Conservation (phyloP, 2,329 filamentous ascomycete species). For the Thermomyces lanuginosus region DNA sequence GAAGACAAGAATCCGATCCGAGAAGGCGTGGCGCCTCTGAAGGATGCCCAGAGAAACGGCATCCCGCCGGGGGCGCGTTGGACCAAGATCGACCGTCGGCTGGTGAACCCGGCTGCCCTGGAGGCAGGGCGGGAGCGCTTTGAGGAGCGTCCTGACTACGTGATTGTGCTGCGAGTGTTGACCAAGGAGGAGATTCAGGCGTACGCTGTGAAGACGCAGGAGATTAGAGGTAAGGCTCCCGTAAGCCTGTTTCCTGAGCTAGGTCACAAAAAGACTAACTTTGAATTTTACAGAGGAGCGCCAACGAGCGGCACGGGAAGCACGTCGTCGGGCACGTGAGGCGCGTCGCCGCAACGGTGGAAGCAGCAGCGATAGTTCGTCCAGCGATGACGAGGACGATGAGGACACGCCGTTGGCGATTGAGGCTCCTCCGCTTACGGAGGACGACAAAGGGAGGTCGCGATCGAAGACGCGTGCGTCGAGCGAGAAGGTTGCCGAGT, state of each 20-base stretch:
- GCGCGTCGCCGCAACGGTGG: constrained; percentile 25
- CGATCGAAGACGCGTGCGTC: constrained; percentile 4
- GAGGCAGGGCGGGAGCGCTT: constrained; percentile 78
- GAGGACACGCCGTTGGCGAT: constrained; percentile 15
- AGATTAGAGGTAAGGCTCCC: constrained; percentile 52
- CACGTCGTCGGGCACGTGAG: constrained; percentile 26
- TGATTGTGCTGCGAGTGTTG: constrained; percentile 79
- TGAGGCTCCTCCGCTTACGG: constrained; percentile 14
- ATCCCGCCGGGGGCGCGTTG: constrained; percentile 67
- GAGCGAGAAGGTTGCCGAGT: constrained; percentile 1
- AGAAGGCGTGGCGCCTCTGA: constrained; percentile 86
- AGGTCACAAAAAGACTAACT: no score
- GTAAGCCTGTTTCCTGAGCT: background rate
- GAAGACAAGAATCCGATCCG: constrained; percentile 69
- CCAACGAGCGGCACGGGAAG: constrained; percentile 20
- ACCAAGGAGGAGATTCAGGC: constrained; percentile 79
- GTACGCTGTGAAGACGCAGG: constrained; percentile 64
- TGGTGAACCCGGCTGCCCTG: constrained; percentile 79
- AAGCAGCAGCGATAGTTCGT: constrained; percentile 11
- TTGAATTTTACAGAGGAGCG: constrained; percentile 15
- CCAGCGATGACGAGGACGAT: constrained; percentile 23
- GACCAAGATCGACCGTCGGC: constrained; percentile 78
- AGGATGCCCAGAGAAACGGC: constrained; percentile 59
- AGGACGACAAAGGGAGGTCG: constrained; percentile 5
- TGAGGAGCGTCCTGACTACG: constrained; percentile 81